Conservation (phyloP, 345 rosid genomes). For the Bruguiera gymnorhiza region DNA sequence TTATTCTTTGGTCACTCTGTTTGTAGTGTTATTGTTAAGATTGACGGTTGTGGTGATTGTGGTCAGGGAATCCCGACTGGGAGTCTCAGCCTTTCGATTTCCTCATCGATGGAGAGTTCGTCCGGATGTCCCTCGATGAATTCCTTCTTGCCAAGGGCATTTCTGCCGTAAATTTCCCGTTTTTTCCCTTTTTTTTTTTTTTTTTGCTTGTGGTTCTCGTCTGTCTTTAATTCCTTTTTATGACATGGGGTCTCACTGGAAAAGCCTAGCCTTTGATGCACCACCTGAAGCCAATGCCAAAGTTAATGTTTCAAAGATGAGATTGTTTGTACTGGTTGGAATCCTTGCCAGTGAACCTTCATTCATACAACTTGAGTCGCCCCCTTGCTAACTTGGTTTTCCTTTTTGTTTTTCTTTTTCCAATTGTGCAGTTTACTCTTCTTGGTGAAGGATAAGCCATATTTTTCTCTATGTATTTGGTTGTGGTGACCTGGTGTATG, state of each 20-base stretch:
- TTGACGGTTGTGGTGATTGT: not conserved
- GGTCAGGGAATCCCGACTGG: constrained; percentile 67
- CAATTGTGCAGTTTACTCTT: too few relatives aligned
- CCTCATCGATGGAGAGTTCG: constrained; percentile 82
- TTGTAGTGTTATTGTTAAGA: not conserved
- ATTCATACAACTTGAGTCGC: too few relatives aligned
- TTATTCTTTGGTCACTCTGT: not conserved
- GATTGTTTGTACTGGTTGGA: too few relatives aligned
- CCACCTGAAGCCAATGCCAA: too few relatives aligned
- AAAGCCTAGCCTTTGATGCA: too few relatives aligned
- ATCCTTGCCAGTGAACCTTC: too few relatives aligned
- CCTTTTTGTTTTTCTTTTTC: too few relatives aligned
- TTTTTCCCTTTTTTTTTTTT: not conserved
- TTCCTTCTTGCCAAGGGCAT: constrained; percentile 80
- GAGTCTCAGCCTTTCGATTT: constrained; percentile 81
- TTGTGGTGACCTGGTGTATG: constrained; percentile 5
- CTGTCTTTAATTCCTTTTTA: too few relatives aligned
- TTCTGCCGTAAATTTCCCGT: constrained; percentile 59
- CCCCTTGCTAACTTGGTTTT: too few relatives aligned
- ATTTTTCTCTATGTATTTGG: not conserved
- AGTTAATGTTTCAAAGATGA: too few relatives aligned
- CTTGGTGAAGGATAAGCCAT: too few relatives aligned
- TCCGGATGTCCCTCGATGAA: constrained; percentile 84
- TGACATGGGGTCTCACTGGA: too few relatives aligned
- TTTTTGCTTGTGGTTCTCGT: not conserved